phyloP scores from a whole-genome alignment of 192 early-diverging fungal genomes.

The Mycoemilia scoparia region DNA sequence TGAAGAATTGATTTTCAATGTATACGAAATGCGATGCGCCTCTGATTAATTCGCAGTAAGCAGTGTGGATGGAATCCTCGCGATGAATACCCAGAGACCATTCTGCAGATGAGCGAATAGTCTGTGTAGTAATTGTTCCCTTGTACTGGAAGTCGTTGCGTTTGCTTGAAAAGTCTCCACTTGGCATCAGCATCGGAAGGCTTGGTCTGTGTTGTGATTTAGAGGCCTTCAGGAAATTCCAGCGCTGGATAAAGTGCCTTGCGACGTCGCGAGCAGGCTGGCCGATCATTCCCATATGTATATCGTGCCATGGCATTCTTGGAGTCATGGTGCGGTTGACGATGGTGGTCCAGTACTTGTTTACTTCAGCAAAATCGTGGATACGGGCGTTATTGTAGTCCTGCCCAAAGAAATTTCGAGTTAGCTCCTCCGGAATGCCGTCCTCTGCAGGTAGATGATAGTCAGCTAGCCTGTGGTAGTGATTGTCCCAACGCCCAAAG shows the following conservation, averaged over 20 bases:
- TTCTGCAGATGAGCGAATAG: slow-evolving; percentile 42
- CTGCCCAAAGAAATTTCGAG: slow-evolving; percentile 45
- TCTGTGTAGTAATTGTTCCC: slow-evolving; percentile 43
- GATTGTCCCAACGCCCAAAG: slow-evolving; percentile 72
- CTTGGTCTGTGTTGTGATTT: slow-evolving; percentile 36
- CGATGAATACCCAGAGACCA: slow-evolving; percentile 46
- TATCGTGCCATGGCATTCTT: slow-evolving; percentile 83
- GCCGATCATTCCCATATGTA: slow-evolving; percentile 59
- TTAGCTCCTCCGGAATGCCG: slow-evolving; percentile 16
- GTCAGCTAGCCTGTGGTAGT: slow-evolving; percentile 56
- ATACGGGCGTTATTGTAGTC: slow-evolving; percentile 77
- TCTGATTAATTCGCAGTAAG: slow-evolving; percentile 52
- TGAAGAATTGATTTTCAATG: slow-evolving; percentile 87
- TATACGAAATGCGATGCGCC: slow-evolving; percentile 66
- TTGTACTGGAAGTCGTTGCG: slow-evolving; percentile 37
- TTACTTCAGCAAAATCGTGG: slow-evolving; percentile 49
- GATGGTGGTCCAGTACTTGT: slow-evolving; percentile 27
- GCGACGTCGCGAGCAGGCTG: slow-evolving; percentile 61
- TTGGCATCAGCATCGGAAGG: slow-evolving; percentile 48
- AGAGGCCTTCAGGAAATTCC: slow-evolving; percentile 71
- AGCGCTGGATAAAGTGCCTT: slow-evolving; percentile 68
- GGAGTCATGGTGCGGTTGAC: slow-evolving; percentile 32
- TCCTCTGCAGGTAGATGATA: slow-evolving; percentile 31
- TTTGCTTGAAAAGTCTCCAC: slow-evolving; percentile 38
- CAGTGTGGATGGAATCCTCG: slow-evolving; percentile 63